Conservation (phyloP, 192 early-diverging fungal genomes). For the Dimargaris cristalligena region DNA sequence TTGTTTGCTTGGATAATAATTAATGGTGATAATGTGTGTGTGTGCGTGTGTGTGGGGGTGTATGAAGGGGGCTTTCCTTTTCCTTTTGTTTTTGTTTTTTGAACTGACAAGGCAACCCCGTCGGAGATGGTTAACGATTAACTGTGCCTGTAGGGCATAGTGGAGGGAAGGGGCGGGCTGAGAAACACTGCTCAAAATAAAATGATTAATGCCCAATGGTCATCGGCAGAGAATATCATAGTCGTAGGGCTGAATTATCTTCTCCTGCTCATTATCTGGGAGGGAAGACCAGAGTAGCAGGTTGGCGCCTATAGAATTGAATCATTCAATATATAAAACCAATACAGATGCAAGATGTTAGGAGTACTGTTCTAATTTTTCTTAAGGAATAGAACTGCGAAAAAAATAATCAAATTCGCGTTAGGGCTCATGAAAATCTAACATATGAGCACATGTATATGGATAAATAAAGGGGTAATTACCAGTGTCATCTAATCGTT, state of each 20-base stretch:
- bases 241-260: not conserved
- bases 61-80: no score
- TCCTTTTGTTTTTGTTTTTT: no score
- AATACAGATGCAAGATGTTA: not conserved
- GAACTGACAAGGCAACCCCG: no score
- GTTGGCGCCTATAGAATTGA: not conserved
- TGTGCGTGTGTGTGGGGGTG: no score
- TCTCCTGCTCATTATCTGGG: constrained; percentile 3
- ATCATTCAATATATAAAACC: not conserved
- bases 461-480: not conserved
- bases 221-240: constrained; percentile 7
- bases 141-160: no score
- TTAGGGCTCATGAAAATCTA: not conserved
- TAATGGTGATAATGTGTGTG: no score
- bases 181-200: no score
- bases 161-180: no score
- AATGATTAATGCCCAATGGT: no score
- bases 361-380: not conserved
- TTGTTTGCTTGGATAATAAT: no score
- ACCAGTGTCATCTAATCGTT: constrained; percentile 5
- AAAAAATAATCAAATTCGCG: not conserved
- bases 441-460: no score
- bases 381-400: not conserved
- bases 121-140: no score
- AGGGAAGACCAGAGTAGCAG: constrained; percentile 1